Percentiles rank a stretch among this genome's conserved stretches.
These are phyloP conservation scores for Annulohypoxylon stygium DNA, from an alignment of 495 filamentous ascomycete species.

Conservation along the genomic window DNA sequence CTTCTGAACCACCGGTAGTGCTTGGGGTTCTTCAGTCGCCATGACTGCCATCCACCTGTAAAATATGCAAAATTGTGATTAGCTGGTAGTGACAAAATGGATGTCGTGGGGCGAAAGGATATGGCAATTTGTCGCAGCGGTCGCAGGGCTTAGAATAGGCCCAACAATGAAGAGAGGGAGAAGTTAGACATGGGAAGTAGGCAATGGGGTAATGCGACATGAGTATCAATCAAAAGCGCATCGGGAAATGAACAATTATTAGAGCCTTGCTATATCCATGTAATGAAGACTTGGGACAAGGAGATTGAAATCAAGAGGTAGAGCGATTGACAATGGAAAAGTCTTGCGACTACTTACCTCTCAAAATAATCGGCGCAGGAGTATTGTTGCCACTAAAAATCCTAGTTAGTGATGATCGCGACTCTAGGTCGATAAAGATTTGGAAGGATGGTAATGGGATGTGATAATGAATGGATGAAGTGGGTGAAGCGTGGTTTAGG, in stretches of 20 bases:
- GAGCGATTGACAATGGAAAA: not conserved
- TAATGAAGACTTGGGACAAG: not conserved
- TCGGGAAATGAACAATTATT: not conserved
- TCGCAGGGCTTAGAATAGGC: not conserved
- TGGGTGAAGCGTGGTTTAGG: no score
- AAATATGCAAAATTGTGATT: conserved; percentile 2
- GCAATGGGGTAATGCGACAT: not conserved
- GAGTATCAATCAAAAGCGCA: not conserved
- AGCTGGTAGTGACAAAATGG: not conserved
- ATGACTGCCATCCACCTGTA: conserved; percentile 47
- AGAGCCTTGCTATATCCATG: not conserved
- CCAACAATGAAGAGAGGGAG: not conserved
- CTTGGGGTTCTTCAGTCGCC: conserved; percentile 50
- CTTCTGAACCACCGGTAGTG: conserved; percentile 36
- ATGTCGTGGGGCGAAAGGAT: not conserved
- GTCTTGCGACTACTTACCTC: conserved; percentile 10
- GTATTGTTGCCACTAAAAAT: not conserved
- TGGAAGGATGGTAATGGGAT: not conserved
- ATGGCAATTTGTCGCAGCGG: not conserved
- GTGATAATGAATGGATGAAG: not conserved
- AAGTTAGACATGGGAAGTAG: conserved; percentile 10
- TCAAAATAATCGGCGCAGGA: conserved; percentile 1
- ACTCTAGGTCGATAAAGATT: not conserved
- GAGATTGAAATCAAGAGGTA: not conserved
- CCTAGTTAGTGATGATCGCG: conserved; percentile 18